These are phyloP conservation scores for Scutellaria galericulata DNA, from an alignment of 257 asterid genomes.

Conservation along the genomic window DNA sequence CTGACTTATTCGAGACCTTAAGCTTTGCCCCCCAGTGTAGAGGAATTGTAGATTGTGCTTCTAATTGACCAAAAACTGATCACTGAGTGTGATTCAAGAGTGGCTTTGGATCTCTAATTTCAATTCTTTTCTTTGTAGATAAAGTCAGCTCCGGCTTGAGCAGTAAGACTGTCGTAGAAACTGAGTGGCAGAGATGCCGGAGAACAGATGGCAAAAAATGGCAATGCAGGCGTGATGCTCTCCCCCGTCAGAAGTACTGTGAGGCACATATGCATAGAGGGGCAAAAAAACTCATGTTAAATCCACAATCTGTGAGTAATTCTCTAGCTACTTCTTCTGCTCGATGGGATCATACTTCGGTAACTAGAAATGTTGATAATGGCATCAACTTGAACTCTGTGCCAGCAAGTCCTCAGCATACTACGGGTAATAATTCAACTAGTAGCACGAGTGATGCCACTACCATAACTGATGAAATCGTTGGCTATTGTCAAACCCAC, in stretches of 20 bases:
- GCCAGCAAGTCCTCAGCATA: constrained; percentile 44
- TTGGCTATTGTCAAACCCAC: constrained; percentile 33
- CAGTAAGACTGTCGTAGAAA: constrained; percentile 29
- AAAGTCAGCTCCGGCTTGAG: constrained; percentile 32
- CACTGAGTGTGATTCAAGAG: neutral
- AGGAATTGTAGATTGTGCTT: neutral
- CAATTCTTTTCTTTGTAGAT: constrained; percentile 23
- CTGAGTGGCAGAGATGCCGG: constrained; percentile 55
- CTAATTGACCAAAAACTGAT: neutral
- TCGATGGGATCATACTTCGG: neutral
- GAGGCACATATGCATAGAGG: constrained; percentile 74
- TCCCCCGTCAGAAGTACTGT: constrained; percentile 59
- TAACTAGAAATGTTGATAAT: constrained; percentile 29
- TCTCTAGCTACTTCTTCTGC: constrained; percentile 20
- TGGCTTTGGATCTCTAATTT: neutral
- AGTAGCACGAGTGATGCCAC: constrained; percentile 69
- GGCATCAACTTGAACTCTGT: constrained; percentile 53
- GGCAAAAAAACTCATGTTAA: constrained; percentile 39
- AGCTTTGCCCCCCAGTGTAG: no score
- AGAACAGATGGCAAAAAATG: constrained; percentile 86
- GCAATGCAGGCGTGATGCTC: constrained; percentile 57
- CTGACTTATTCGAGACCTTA: no score
- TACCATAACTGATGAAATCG: constrained; percentile 52
- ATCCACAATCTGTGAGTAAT: constrained; percentile 29
- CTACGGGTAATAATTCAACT: constrained; percentile 27